A percentile compares a stretch with the other conserved stretches of the same genome.
phyloP scores from a whole-genome alignment of 139 green algal species.

The Picochlorum sp. region DNA sequence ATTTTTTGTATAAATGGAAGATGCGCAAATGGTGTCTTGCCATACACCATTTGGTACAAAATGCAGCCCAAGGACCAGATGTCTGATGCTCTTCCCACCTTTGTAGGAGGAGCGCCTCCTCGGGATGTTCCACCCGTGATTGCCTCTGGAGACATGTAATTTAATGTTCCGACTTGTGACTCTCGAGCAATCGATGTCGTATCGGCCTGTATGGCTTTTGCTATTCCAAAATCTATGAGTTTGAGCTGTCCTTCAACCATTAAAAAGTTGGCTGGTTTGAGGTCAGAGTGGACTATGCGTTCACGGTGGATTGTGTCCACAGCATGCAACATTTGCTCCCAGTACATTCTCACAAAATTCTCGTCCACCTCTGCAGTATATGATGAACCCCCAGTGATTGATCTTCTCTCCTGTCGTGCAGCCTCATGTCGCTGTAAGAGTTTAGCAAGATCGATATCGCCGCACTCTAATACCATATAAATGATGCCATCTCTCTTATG shows the following conservation, averaged over 20 bases:
- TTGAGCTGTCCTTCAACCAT: conserved; percentile 93
- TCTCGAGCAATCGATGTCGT: conserved; percentile 89
- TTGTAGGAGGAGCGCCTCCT: conserved; percentile 54
- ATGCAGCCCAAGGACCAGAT: conserved; percentile 95
- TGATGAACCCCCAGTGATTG: conserved; percentile 2
- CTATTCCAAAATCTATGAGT: conserved; percentile 98
- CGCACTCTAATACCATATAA: conserved; percentile 95
- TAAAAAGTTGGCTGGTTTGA: conserved; percentile 97
- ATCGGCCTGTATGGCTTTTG: conserved; percentile 80
- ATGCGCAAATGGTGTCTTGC: conserved; percentile 68
- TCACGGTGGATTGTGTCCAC: conserved; percentile 86
- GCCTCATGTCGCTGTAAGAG: conserved; percentile 52
- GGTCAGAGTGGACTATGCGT: conserved; percentile 91
- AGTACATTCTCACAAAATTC: conserved; percentile 95
- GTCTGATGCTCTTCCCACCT: conserved; percentile 79
- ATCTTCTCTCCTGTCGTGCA: conserved; percentile 16
- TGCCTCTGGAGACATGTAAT: conserved; percentile 98
- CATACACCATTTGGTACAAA: conserved; percentile 96
- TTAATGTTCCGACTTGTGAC: conserved; percentile 90
- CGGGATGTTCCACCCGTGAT: conserved; percentile 75
- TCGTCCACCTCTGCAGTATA: conserved; percentile 56
- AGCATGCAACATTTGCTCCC: conserved; percentile 94
- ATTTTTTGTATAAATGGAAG: conserved; percentile 91
- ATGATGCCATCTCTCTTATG: conserved; percentile 44
- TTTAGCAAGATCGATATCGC: conserved; percentile 90